These are phyloP conservation scores for Boletus sp. DNA, from an alignment of 768 basidiomycete species.

Conservation along the genomic window DNA sequence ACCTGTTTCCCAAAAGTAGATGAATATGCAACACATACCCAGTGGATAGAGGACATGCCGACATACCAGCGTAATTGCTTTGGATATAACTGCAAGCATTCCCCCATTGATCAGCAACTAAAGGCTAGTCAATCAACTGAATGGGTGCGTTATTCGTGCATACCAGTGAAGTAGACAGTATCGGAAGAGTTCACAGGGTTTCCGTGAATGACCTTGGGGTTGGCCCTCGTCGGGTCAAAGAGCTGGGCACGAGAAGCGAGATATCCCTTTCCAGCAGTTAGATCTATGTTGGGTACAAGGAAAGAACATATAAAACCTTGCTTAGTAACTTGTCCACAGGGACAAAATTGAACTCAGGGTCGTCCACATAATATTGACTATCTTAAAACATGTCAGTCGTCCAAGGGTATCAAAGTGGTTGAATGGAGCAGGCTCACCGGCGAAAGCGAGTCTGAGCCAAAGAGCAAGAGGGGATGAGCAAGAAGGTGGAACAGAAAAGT, in stretches of 20 bases:
- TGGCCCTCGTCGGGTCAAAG: conserved; percentile 66
- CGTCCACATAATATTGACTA: conserved; percentile 86
- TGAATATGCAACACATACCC: neutral
- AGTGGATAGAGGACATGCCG: neutral
- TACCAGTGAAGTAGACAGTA: conserved; percentile 91
- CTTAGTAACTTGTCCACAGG: conserved; percentile 82
- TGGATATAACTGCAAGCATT: conserved; percentile 89
- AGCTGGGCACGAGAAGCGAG: conserved; percentile 74
- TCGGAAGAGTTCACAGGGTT: conserved; percentile 83
- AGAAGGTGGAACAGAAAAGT: neutral
- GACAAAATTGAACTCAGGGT: conserved; percentile 74
- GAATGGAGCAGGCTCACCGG: conserved; percentile 46
- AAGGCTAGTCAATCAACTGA: neutral
- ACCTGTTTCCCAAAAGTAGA: conserved; percentile 38
- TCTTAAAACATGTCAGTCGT: conserved; percentile 42
- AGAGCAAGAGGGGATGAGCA: neutral
- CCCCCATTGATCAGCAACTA: conserved; percentile 82
- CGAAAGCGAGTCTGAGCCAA: conserved; percentile 58
- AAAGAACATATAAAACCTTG: conserved; percentile 48
- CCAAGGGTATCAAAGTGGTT: neutral
- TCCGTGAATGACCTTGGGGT: conserved; percentile 68
- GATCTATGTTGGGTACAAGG: neutral
- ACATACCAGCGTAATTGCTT: conserved; percentile 77
- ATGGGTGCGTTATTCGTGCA: conserved; percentile 1
- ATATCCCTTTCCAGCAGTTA: conserved; percentile 60